Percentiles rank a stretch among this genome's conserved stretches.
Conservation (phyloP, 2,329 filamentous ascomycete genomes). For the Trichoderma citrinoviride region DNA sequence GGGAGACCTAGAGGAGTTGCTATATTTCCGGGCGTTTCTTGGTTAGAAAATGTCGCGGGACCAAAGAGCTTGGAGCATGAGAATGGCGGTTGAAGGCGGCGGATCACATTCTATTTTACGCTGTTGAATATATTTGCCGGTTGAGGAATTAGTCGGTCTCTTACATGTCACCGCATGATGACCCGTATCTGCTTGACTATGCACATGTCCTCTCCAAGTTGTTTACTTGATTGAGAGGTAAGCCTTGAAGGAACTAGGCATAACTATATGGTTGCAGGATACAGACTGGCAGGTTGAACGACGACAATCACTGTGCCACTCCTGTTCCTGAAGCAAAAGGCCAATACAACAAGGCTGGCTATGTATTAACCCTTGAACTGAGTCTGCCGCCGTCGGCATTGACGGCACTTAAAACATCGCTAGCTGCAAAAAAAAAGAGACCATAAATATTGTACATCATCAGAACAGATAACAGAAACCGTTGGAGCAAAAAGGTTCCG, state of each 20-base stretch:
- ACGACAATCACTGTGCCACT: too few relatives aligned
- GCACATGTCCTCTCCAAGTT: too few relatives aligned
- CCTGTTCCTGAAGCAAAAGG: too few relatives aligned
- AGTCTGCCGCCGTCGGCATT: too few relatives aligned
- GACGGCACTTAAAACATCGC: too few relatives aligned
- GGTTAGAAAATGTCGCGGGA: neutral
- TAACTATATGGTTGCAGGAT: too few relatives aligned
- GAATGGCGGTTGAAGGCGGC: neutral
- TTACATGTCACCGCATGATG: neutral
- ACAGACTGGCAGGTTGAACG: too few relatives aligned
- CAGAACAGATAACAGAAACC: neutral
- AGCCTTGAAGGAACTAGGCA: too few relatives aligned
- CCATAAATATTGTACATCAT: neutral
- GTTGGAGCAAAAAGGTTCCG: neutral
- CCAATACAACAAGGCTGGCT: too few relatives aligned
- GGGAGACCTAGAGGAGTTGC: neutral
- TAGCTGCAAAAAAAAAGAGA: neutral
- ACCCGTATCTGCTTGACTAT: too few relatives aligned
- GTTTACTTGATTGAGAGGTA: too few relatives aligned
- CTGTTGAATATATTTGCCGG: neutral
- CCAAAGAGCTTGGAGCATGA: neutral
- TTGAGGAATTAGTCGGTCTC: neutral
- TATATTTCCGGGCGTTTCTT: neutral
- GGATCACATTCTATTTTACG: neutral
- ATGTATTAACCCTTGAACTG: too few relatives aligned